Conservation (phyloP, 768 basidiomycete species). For the Lyophyllum atratum region DNA sequence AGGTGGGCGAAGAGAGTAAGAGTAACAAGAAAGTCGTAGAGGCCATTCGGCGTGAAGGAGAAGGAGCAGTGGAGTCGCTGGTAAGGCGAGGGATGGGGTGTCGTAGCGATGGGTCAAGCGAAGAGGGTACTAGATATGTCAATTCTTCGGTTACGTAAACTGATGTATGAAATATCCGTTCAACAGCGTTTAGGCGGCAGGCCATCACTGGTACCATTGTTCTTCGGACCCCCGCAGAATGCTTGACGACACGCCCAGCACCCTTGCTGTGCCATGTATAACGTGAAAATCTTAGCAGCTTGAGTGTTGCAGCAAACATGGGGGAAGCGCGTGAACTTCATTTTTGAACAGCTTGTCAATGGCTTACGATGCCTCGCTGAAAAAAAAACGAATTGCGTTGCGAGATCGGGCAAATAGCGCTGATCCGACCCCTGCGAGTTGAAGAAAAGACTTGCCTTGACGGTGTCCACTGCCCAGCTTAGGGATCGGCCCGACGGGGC, state of each 20-base stretch:
- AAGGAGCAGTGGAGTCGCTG: background rate
- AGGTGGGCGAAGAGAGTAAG: conserved; percentile 29
- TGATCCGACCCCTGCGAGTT: too few relatives aligned
- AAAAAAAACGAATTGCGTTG: too few relatives aligned
- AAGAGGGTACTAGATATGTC: background rate
- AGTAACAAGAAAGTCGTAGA: conserved; percentile 27
- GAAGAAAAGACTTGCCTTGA: too few relatives aligned
- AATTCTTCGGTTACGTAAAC: conserved; percentile 7
- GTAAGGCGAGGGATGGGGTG: background rate
- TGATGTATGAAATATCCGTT: background rate
- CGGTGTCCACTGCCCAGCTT: too few relatives aligned
- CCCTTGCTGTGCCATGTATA: background rate
- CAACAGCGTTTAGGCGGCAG: background rate
- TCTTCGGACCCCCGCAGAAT: background rate
- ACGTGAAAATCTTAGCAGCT: background rate
- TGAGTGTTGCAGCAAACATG: background rate
- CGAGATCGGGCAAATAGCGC: too few relatives aligned
- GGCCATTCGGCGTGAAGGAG: conserved; percentile 11
- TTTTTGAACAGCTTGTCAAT: too few relatives aligned
- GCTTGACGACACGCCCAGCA: background rate
- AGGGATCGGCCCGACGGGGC: too few relatives aligned
- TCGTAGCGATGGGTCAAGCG: background rate
- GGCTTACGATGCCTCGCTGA: too few relatives aligned
- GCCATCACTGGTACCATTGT: background rate
- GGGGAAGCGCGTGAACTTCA: too few relatives aligned